Conservation (phyloP, 208 protist genomes). For the Strigomonas culicis region DNA sequence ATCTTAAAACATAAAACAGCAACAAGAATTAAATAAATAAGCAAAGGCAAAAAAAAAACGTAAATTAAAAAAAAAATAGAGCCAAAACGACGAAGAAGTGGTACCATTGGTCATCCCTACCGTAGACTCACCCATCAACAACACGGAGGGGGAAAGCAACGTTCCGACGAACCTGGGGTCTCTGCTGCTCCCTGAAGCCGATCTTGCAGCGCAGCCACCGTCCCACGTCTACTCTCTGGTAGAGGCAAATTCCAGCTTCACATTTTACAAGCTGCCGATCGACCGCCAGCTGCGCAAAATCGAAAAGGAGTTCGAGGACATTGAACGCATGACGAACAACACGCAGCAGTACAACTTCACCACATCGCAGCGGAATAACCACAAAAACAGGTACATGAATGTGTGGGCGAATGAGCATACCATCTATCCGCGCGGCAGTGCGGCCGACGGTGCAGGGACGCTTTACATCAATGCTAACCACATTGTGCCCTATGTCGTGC, state of each 20-base stretch:
- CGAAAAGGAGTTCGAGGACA: conserved; percentile 36
- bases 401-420: conserved; percentile 77
- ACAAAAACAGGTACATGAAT: conserved; percentile 77
- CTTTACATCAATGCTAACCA: neutral
- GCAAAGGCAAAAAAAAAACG: too few relatives aligned
- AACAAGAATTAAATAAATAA: too few relatives aligned
- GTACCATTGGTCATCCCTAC: too few relatives aligned
- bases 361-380: conserved; percentile 33
- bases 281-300: conserved; percentile 35
- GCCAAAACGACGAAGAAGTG: too few relatives aligned
- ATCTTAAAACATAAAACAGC: too few relatives aligned
- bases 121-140: too few relatives aligned
- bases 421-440: conserved; percentile 41
- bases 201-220: too few relatives aligned
- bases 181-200: too few relatives aligned
- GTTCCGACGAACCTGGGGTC: neutral
- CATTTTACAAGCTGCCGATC: conserved; percentile 24
- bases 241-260: conserved; percentile 27
- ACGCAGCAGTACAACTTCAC: conserved; percentile 52
- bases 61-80: too few relatives aligned
- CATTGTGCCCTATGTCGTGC: neutral
- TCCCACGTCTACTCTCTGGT: too few relatives aligned
- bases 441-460: neutral
- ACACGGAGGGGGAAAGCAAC: too few relatives aligned
- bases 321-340: conserved; percentile 45